Evolutionary conservation across 495 filamentous ascomycete species (phyloP).

Genomic region (Pyrenula aspistea): DNA sequence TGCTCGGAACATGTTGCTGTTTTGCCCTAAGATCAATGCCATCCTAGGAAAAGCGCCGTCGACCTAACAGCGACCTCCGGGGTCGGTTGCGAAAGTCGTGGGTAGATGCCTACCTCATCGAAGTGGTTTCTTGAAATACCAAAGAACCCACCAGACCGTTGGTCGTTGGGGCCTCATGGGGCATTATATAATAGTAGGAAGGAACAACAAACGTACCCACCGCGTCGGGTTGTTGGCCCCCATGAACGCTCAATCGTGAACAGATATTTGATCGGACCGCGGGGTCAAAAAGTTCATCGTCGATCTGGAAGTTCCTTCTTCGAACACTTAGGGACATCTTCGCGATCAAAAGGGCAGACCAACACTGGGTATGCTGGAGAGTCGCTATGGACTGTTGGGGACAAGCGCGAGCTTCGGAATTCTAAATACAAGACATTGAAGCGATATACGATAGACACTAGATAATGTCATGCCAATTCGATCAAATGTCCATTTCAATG

Average conservation of each 20-base stretch:
- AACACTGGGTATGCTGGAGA: neutral
- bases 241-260: neutral
- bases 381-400: neutral
- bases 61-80: too few species aligned
- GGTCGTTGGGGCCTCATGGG: too few species aligned
- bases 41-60: too few species aligned
- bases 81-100: too few species aligned
- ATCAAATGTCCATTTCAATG: neutral
- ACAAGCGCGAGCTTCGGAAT: neutral
- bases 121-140: too few species aligned
- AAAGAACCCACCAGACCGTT: too few species aligned
- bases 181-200: too few species aligned
- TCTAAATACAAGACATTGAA: neutral
- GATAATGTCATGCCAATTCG: neutral
- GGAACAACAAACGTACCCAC: neutral
- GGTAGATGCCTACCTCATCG: too few species aligned
- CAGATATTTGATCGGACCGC: neutral
- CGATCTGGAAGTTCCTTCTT: neutral
- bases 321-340: neutral
- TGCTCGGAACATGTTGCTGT: too few species aligned
- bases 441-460: neutral
- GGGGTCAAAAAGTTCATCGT: neutral
- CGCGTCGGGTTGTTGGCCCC: neutral
- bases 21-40: too few species aligned
- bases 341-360: too few species aligned